Evolutionary conservation across 2,329 filamentous ascomycete species (phyloP).

Genomic region (Colletotrichum sp.): DNA sequence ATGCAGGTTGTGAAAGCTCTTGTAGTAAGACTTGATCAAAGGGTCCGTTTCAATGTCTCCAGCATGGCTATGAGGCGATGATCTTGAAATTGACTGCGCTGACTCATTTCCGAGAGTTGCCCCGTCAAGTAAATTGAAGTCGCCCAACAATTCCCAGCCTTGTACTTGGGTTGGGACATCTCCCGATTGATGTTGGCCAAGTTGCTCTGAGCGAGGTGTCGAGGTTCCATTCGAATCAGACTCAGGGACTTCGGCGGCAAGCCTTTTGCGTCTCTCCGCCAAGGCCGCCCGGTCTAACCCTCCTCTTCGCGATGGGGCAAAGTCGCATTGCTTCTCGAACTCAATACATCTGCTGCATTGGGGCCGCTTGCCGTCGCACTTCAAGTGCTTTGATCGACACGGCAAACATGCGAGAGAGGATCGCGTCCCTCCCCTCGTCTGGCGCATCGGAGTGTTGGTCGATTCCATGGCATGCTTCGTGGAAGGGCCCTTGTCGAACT

Average conservation of each 20-base stretch:
- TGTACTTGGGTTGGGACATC: background rate
- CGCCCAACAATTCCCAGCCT: background rate
- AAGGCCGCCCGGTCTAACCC: conserved; percentile 36
- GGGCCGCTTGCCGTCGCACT: conserved; percentile 56
- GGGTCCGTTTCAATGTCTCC: conserved; percentile 21
- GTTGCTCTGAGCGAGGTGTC: background rate
- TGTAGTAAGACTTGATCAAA: conserved; percentile 39
- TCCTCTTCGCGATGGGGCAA: conserved; percentile 56
- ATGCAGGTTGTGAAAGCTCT: conserved; percentile 36
- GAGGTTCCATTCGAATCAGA: background rate
- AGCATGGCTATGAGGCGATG: background rate
- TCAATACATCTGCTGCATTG: conserved; percentile 49
- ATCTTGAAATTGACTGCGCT: background rate
- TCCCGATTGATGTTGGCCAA: background rate
- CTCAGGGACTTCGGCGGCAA: conserved; percentile 9
- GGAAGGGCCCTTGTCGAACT: background rate
- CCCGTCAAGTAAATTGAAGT: background rate
- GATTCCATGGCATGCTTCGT: background rate
- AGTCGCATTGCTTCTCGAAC: conserved; percentile 50
- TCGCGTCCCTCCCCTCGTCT: conserved; percentile 11
- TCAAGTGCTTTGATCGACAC: conserved; percentile 56
- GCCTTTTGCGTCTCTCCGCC: conserved; percentile 30
- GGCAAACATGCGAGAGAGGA: conserved; percentile 53
- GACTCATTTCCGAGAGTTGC: background rate
- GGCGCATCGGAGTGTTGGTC: background rate